Base-by-base conservation (phyloP, 2,329 filamentous ascomycete genomes). In the Ophiostoma tasmaniense region DNA sequence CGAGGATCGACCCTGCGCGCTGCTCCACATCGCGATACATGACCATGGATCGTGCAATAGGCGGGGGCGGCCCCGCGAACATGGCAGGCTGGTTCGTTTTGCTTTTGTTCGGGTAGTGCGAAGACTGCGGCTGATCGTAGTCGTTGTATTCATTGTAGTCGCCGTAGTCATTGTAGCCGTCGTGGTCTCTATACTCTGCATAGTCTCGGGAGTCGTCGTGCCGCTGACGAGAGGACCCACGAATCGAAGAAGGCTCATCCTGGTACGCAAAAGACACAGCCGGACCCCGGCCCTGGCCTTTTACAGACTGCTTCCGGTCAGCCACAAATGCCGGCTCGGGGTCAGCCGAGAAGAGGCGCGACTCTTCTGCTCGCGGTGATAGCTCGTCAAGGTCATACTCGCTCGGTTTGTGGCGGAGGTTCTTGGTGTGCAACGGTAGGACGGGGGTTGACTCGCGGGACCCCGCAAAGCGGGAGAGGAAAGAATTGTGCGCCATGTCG, bases 51-150 rank as follows among this genome's bases (percentile, higher is more conserved):
- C 76, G 72, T 1, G 81, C 79, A 69, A 85, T 85, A 3, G 83
- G 83, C 0, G 83, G 82, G 0, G 83, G 83, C 0, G 83, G 83
- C 0, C 82, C 82, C 2, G 77, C 74, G 69, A 85, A 85, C 62
- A 84, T 77, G 2, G 76, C 70, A 1, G 68, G 69, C 17, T 73
- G 73, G 66, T 74, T 78, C 28, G 70, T 71, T 67, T 76, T 78
- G 14, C 33, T 45, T 52, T 28, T 8, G 25, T 52, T 61, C 11
- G 13, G 25, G 3, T 59, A 22, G 7, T 20, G 64, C 14, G 28
- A 17, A 20, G 22, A 17, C 25, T 62, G 14, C 6, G 28, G 13
- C 30, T 55, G 52, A 11, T 30, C 30, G 64, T 55, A 20, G 7
- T 45, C 45, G 45, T 67, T 37, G 61, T 64, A 59, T 33, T 59